A percentile compares a stretch with the other conserved stretches of the same genome.
phyloP scores from a whole-genome alignment of 495 filamentous ascomycete species.

The Penicillium verhagenii region DNA sequence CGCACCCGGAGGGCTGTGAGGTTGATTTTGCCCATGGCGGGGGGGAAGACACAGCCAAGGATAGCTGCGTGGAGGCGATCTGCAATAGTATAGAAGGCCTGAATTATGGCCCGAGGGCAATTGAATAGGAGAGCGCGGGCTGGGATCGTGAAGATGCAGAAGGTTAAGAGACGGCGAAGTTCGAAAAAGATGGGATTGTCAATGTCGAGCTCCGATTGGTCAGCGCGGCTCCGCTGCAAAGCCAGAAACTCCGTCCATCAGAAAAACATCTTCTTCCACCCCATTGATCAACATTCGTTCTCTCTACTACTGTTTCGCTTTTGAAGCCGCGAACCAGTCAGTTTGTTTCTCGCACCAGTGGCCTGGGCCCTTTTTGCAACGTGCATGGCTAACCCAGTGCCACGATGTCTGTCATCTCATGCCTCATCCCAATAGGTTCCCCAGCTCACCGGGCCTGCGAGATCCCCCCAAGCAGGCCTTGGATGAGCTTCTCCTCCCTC shows the following conservation, averaged over 20 bases:
- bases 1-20: slow-evolving; percentile 73
- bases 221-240: slow-evolving; percentile 40
- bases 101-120: background rate
- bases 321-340: slow-evolving; percentile 15
- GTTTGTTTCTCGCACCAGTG: slow-evolving; percentile 10
- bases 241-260: slow-evolving; percentile 33
- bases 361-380: slow-evolving; percentile 26
- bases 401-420: slow-evolving; percentile 66
- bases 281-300: background rate
- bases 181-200: slow-evolving; percentile 40
- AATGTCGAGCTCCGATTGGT: slow-evolving; percentile 44
- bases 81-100: background rate
- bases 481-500: slow-evolving; percentile 37
- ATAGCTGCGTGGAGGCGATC: background rate
- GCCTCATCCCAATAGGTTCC: slow-evolving; percentile 57
- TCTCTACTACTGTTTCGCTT: slow-evolving; percentile 6
- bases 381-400: slow-evolving; percentile 45
- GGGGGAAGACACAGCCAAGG: background rate
- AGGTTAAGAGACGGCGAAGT: slow-evolving; percentile 1
- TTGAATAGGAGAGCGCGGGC: background rate
- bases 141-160: slow-evolving; percentile 1
- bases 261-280: slow-evolving; percentile 24
- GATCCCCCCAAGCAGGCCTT: slow-evolving; percentile 45
- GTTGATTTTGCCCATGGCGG: slow-evolving; percentile 65
- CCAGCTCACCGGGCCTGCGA: slow-evolving; percentile 53